A percentile compares a stretch with the other conserved stretches of the same genome.
These are phyloP conservation scores for Paramecium biaurelia DNA, from an alignment of 73 alveolate species.

Conservation along the genomic window DNA sequence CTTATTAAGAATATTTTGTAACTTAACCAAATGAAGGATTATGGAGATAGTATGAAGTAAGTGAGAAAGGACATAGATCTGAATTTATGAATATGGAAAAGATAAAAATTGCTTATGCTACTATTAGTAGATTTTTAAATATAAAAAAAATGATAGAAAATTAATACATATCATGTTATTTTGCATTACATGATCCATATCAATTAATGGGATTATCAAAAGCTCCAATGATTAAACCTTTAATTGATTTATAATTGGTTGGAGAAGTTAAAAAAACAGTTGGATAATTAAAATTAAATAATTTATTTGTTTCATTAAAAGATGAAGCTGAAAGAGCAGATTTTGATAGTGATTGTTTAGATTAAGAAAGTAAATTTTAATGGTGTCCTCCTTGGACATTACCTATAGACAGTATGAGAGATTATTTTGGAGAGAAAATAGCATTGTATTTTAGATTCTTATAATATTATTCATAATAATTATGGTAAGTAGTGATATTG, in stretches of 20 bases:
- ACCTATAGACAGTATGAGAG: slow-evolving; percentile 54
- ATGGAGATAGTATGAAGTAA: slow-evolving; percentile 65
- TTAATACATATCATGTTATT: neutral
- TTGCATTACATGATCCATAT: slow-evolving; percentile 64
- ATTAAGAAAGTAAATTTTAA: slow-evolving; percentile 26
- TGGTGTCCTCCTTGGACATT: slow-evolving; percentile 43
- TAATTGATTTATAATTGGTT: slow-evolving; percentile 36
- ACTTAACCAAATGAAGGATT: neutral
- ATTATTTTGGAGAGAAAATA: slow-evolving; percentile 63
- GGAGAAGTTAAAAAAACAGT: neutral
- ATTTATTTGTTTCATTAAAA: slow-evolving; percentile 34
- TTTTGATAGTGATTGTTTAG: slow-evolving; percentile 58
- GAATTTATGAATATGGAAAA: slow-evolving; percentile 62
- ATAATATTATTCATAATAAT: neutral
- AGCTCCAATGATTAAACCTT: slow-evolving; percentile 44
- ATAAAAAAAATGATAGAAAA: slow-evolving; percentile 29
- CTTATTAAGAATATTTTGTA: slow-evolving; percentile 37
- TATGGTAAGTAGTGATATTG: slow-evolving; percentile 31
- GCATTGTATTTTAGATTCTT: slow-evolving; percentile 50
- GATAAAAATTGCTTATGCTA: slow-evolving; percentile 29
- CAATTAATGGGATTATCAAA: slow-evolving; percentile 40
- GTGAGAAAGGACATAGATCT: slow-evolving; percentile 58
- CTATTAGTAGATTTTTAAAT: slow-evolving; percentile 7
- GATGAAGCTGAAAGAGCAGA: slow-evolving; percentile 66
- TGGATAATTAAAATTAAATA: slow-evolving; percentile 20